Conservation (phyloP, 371 early-diverging fungal species). For the Mortierella sp. region DNA sequence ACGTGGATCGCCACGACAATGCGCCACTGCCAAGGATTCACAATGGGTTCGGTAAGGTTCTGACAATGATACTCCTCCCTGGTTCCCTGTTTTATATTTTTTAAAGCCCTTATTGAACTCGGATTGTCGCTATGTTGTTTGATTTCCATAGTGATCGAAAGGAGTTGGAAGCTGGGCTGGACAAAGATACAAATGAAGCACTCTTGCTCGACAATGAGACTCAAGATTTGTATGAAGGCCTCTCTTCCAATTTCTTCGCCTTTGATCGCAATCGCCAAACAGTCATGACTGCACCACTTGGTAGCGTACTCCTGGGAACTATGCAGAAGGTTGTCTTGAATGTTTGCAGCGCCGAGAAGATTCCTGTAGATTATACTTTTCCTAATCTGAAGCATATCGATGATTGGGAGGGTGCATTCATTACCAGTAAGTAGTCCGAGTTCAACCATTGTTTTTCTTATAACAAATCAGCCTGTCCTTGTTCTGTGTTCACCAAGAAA, state of each 20-base stretch:
- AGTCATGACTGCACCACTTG: slow-evolving; percentile 67
- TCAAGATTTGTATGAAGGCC: slow-evolving; percentile 70
- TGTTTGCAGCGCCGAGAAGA: slow-evolving; percentile 63
- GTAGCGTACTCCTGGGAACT: slow-evolving; percentile 71
- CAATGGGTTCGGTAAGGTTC: slow-evolving; percentile 70
- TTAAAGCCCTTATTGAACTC: not conserved
- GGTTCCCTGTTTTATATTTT: not conserved
- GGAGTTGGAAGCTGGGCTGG: slow-evolving; percentile 54
- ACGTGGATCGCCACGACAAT: slow-evolving; percentile 59
- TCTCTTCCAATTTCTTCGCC: slow-evolving; percentile 74
- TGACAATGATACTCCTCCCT: not conserved
- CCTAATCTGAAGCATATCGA: slow-evolving; percentile 61
- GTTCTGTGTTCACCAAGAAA: not conserved
- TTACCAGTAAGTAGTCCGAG: slow-evolving; percentile 62
- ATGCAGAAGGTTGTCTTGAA: slow-evolving; percentile 55
- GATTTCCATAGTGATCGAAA: slow-evolving; percentile 24
- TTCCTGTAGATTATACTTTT: slow-evolving; percentile 62
- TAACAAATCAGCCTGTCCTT: too few species aligned
- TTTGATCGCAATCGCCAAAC: slow-evolving; percentile 49
- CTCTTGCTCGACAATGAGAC: slow-evolving; percentile 62
- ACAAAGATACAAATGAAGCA: slow-evolving; percentile 66
- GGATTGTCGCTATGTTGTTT: not conserved
- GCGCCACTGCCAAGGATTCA: slow-evolving; percentile 72
- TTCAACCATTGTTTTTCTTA: not conserved
- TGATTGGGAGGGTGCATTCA: slow-evolving; percentile 70